Conservation (phyloP, 768 basidiomycete species). For the Rhizopogon roseolus region DNA sequence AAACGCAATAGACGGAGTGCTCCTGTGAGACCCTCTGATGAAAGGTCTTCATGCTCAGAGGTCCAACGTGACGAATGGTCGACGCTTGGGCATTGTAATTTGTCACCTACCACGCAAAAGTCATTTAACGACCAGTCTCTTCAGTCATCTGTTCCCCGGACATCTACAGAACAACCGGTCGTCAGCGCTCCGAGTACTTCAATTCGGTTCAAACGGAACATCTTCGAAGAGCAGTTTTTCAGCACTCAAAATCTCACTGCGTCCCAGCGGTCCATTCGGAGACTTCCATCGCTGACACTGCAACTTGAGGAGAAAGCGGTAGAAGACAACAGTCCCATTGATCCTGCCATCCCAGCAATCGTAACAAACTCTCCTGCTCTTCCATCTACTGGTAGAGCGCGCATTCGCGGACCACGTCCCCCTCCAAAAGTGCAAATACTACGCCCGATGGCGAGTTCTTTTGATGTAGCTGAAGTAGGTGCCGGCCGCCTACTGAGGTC, state of each 20-base stretch:
- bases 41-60: not conserved
- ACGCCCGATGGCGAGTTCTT: not conserved
- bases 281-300: not conserved
- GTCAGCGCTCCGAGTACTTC: not conserved
- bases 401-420: slow-evolving; percentile 8
- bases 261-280: not conserved
- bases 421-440: not conserved
- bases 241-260: not conserved
- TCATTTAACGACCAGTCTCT: slow-evolving; percentile 4
- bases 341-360: not conserved
- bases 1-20: no score
- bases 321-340: not conserved
- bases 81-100: slow-evolving; percentile 2
- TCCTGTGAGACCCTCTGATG: not conserved
- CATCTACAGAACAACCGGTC: not conserved
- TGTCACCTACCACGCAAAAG: slow-evolving; percentile 5
- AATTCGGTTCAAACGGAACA: not conserved
- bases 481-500: no score
- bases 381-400: not conserved
- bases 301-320: not conserved
- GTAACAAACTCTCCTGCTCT: not conserved
- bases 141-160: not conserved
- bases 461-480: not conserved
- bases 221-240: not conserved
- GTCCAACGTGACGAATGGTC: slow-evolving; percentile 1